phyloP scores from a whole-genome alignment of 2,329 filamentous ascomycete genomes.

The Sclerotinia spermophila region DNA sequence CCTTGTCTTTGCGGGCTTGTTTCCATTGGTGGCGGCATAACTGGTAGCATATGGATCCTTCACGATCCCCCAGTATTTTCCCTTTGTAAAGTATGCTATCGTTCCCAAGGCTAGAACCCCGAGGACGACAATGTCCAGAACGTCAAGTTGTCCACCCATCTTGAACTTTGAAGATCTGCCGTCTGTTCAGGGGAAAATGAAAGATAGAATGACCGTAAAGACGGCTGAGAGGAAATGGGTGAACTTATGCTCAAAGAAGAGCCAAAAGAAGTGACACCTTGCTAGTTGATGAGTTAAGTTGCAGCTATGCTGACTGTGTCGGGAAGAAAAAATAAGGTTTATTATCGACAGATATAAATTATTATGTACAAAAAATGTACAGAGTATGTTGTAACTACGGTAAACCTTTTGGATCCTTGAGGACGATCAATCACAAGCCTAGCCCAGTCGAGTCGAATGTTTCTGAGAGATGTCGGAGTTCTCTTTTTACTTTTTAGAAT shows the following conservation, averaged over 20 bases:
- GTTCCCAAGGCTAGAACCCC: slow-evolving; percentile 80
- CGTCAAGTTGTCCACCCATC: slow-evolving; percentile 88
- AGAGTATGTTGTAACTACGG: slow-evolving; percentile 9
- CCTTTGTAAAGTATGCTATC: slow-evolving; percentile 95
- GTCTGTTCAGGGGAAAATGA: background rate
- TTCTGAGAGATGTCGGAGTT: background rate
- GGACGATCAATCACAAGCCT: slow-evolving; percentile 1
- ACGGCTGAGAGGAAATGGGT: background rate
- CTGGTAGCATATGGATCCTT: slow-evolving; percentile 85
- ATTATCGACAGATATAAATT: slow-evolving; percentile 6
- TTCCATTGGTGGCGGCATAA: slow-evolving; percentile 63
- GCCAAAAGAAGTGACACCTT: slow-evolving; percentile 27
- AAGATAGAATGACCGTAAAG: background rate
- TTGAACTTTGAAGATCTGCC: background rate
- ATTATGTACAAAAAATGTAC: slow-evolving; percentile 20
- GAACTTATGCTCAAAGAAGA: slow-evolving; percentile 7
- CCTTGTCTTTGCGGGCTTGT: slow-evolving; percentile 78
- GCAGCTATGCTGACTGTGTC: slow-evolving; percentile 13
- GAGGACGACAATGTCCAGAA: slow-evolving; percentile 90
- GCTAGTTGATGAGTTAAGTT: background rate
- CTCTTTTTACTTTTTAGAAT: background rate
- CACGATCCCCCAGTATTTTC: slow-evolving; percentile 82
- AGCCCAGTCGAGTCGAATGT: background rate
- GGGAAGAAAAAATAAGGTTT: background rate
- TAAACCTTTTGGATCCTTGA: slow-evolving; percentile 4